A percentile compares a stretch with the other conserved stretches of the same genome.
Evolutionary conservation across 331 rosid genomes (phyloP).

Genomic region (Ulmus americana): DNA sequence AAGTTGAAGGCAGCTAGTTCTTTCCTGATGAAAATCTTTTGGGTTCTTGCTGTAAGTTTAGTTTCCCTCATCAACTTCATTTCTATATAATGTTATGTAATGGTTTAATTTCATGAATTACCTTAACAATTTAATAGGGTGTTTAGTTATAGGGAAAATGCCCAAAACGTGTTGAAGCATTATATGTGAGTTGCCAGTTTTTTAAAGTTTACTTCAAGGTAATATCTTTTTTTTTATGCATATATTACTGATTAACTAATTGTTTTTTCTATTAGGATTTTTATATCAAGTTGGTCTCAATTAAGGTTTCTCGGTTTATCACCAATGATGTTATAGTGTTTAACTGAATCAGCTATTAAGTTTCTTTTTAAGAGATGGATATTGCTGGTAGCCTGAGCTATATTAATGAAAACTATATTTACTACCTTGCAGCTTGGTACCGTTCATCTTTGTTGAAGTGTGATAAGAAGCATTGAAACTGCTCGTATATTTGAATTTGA

Average conservation of each 20-base stretch:
- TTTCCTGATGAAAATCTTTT: slow-evolving; percentile 91
- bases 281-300: not conserved
- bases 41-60: slow-evolving; percentile 79
- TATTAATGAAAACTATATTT: slow-evolving; percentile 19
- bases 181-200: slow-evolving; percentile 85
- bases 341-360: not conserved
- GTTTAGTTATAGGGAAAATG: slow-evolving; percentile 71
- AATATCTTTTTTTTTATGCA: slow-evolving; percentile 8
- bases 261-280: not conserved
- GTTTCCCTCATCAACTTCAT: slow-evolving; percentile 4
- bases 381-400: slow-evolving; percentile 13
- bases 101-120: not conserved
- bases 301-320: not conserved
- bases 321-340: not conserved
- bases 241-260: not conserved
- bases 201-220: slow-evolving; percentile 96
- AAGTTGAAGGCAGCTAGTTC: slow-evolving; percentile 95
- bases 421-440: slow-evolving; percentile 83
- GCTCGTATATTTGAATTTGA: slow-evolving; percentile 92
- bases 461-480: slow-evolving; percentile 93
- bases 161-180: slow-evolving; percentile 87
- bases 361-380: slow-evolving; percentile 4
- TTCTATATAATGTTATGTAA: not conserved
- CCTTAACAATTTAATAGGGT: slow-evolving; percentile 20
- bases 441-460: slow-evolving; percentile 93